These are phyloP conservation scores for Solanum gandarillasii DNA, from an alignment of 257 asterid genomes.

Conservation along the genomic window DNA sequence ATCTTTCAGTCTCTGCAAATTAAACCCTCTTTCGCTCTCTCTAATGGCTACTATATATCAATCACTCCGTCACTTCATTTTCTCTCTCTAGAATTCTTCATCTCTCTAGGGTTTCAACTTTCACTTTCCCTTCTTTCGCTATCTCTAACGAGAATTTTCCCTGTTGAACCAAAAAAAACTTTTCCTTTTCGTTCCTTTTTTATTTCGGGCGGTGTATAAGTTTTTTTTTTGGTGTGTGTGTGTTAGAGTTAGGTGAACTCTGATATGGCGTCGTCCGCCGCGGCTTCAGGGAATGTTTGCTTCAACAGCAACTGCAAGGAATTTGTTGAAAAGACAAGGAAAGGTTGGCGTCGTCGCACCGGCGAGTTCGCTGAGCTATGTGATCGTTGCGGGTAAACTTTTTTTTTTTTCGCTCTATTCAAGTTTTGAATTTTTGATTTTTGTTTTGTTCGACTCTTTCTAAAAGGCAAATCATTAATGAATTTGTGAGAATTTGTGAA, in stretches of 20 bases:
- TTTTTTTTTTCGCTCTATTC: background rate
- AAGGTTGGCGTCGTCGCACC: conserved; percentile 96
- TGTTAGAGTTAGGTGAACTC: background rate
- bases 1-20: background rate
- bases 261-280: conserved; percentile 13
- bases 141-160: conserved; percentile 12
- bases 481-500: background rate
- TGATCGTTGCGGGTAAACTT: conserved; percentile 84
- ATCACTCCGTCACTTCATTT: background rate
- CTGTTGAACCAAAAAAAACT: background rate
- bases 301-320: conserved; percentile 74
- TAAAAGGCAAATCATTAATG: background rate
- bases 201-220: background rate
- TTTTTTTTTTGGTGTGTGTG: background rate
- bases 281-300: conserved; percentile 29
- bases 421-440: background rate
- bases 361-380: conserved; percentile 93
- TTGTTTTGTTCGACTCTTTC: background rate
- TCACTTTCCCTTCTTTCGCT: background rate
- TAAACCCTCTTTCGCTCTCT: background rate
- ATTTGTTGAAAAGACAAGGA: conserved; percentile 35
- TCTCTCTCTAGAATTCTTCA: conserved; percentile 1
- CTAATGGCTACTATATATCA: background rate
- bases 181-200: background rate
- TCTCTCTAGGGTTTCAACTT: background rate